These are phyloP conservation scores for Cutaneotrichosporon daszewskae DNA, from an alignment of 1,284 basidiomycete species.

Conservation along the genomic window DNA sequence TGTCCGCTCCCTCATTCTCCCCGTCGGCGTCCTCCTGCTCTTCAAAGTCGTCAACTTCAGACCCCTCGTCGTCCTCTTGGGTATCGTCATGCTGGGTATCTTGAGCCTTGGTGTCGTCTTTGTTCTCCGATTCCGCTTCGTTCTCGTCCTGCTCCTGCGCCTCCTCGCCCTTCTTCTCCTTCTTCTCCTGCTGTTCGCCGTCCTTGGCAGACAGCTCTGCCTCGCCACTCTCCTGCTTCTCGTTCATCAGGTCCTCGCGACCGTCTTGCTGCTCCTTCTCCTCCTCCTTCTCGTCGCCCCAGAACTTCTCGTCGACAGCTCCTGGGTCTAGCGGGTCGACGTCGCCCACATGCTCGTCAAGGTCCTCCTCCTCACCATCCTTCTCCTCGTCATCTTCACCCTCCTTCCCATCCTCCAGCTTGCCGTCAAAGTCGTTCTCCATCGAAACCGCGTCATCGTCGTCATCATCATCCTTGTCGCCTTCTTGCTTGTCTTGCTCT, in stretches of 20 bases:
- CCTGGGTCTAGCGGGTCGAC: constrained; percentile 81
- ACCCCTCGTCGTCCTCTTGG: constrained; percentile 28
- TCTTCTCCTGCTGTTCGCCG: constrained; percentile 41
- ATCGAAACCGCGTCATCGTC: constrained; percentile 59
- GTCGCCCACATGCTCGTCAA: constrained; percentile 79
- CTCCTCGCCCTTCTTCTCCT: constrained; percentile 43
- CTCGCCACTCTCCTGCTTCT: constrained; percentile 49
- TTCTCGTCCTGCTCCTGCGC: constrained; percentile 43
- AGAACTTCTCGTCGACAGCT: constrained; percentile 91
- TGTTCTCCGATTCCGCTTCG: constrained; percentile 3
- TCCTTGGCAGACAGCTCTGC: constrained; percentile 75
- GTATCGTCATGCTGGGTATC: constrained; percentile 28
- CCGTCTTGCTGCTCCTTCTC: constrained; percentile 45
- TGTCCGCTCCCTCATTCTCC: constrained; percentile 35
- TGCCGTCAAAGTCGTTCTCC: constrained; percentile 64
- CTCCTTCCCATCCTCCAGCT: constrained; percentile 67
- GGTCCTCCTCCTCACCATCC: constrained; percentile 56
- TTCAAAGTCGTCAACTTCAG: constrained; percentile 28
- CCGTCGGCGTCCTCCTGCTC: constrained; percentile 47
- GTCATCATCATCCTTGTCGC: constrained; percentile 60
- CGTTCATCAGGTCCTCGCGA: constrained; percentile 47
- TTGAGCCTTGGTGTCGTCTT: constrained; percentile 30
- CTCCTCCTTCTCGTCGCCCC: constrained; percentile 71
- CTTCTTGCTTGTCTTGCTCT: constrained; percentile 51
- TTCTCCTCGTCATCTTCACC: constrained; percentile 58